Evolutionary conservation across 2,329 filamentous ascomycete species (phyloP), one percentile per base, ranked within the genome.

Genomic region (Sclerotiophoma versabilis): DNA sequence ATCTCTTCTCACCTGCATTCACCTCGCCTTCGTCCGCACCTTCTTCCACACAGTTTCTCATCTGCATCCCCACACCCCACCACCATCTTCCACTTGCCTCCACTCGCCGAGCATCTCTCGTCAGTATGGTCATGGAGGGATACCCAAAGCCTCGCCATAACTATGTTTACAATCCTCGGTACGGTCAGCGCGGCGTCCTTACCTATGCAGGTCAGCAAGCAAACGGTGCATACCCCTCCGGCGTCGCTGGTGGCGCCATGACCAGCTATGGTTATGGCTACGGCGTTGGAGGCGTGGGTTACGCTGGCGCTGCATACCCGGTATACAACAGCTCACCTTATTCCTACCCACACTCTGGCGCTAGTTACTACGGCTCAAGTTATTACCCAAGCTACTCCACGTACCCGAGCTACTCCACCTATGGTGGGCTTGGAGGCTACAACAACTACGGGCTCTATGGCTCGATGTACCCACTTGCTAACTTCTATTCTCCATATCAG

Each of bases 401-500:
- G 32, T 58, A 61, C 47, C 49, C 50, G 52, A 19, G 42, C 55
- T 54, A 38, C 39, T 49, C 59, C 56, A 49, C 41, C 26, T 65
- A 63, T 30, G 51, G 53, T 30, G 50, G 48, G 20, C 60, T 62
- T 29, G 58, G 62, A 41, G 58, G 60, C 58, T 68, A 69, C 49
- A 63, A 65, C 58, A 65, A 64, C 48, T 57, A 59, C 58, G 54
- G 53, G 48, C 50, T 60, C 14, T 66, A 66, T 60, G 68, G 66
- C 39, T 65, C 55, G n/a, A 57, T 62, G 53, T 73, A 70, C 49
- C 62, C 62, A 30, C 65, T 70, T 66, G 70, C 70, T 73, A 72
- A 73, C 68, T 72, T 66, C 56, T 72, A 65, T 52, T 57, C 49
- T 47, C 64, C 68, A 10, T 72, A 68, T 52, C 70, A 72, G 70